Conservation (phyloP, 345 rosid species). For the Garcia nutans region DNA sequence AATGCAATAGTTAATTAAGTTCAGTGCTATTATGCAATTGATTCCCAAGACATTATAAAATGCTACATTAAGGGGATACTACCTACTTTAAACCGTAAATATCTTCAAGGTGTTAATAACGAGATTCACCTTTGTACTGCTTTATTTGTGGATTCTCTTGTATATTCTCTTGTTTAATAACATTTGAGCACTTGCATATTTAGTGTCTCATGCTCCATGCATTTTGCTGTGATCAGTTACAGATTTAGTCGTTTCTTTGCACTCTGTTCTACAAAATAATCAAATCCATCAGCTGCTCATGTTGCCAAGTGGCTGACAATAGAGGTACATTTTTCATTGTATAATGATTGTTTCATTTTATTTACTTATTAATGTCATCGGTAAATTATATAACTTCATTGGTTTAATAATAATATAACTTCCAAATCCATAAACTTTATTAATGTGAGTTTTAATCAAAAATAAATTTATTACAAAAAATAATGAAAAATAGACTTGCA, state of each 20-base stretch:
- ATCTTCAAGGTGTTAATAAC: constrained; percentile 10
- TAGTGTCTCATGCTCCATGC: constrained; percentile 16
- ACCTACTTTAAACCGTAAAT: neutral
- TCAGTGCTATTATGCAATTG: neutral
- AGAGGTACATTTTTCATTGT: no score
- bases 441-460: no score
- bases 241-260: constrained; percentile 85
- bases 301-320: no score
- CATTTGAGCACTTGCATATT: neutral
- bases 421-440: no score
- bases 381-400: no score
- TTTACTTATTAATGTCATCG: no score
- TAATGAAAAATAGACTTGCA: no score
- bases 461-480: no score
- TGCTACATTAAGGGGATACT: neutral
- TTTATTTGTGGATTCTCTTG: neutral
- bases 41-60: neutral
- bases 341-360: no score
- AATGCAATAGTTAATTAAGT: neutral
- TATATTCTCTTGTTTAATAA: neutral
- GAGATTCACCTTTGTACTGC: constrained; percentile 5
- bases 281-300: constrained; percentile 10
- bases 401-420: no score
- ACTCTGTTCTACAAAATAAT: constrained; percentile 73
- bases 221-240: constrained; percentile 56